Conservation (phyloP, 2,329 filamentous ascomycete species). For the Aurifilum marmelostoma region DNA sequence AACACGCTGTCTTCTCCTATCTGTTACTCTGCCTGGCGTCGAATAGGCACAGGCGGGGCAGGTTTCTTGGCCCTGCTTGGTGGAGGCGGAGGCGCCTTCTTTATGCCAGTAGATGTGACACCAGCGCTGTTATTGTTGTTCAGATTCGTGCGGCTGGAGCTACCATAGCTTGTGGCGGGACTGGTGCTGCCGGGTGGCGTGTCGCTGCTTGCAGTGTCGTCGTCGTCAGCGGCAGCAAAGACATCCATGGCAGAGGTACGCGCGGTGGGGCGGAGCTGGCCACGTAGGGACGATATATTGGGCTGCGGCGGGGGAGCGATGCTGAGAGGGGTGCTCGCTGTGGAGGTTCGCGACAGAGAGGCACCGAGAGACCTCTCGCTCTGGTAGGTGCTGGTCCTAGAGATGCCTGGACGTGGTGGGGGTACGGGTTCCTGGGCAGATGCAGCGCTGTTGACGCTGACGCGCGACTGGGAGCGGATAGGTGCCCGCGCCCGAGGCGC, state of each 20-base stretch:
- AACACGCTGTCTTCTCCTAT: neutral
- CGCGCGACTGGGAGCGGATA: constrained; percentile 44
- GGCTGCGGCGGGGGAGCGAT: constrained; percentile 29
- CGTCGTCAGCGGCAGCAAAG: constrained; percentile 50
- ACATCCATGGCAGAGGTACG: constrained; percentile 49
- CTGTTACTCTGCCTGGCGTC: constrained; percentile 33
- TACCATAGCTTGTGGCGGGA: constrained; percentile 60
- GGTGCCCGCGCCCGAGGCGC: constrained; percentile 48
- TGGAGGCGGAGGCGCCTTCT: constrained; percentile 50
- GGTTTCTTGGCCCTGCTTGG: constrained; percentile 58
- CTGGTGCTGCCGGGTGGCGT: constrained; percentile 59
- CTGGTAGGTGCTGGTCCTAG: constrained; percentile 47
- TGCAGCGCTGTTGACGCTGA: constrained; percentile 33
- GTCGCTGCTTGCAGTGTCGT: constrained; percentile 54
- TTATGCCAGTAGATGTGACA: constrained; percentile 13
- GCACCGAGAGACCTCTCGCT: constrained; percentile 26
- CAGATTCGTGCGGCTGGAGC: constrained; percentile 48
- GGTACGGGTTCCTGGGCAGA: constrained; percentile 35
- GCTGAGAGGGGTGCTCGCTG: constrained; percentile 26
- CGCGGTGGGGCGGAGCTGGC: constrained; percentile 50
- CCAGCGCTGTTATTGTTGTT: constrained; percentile 40
- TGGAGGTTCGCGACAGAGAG: constrained; percentile 26
- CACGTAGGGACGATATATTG: constrained; percentile 44
- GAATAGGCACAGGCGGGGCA: constrained; percentile 54
- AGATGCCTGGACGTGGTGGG: constrained; percentile 42